Percentiles rank a stretch among this genome's conserved stretches.
Conservation (phyloP, 2,329 filamentous ascomycete genomes). For the Exophiala spinifera region DNA sequence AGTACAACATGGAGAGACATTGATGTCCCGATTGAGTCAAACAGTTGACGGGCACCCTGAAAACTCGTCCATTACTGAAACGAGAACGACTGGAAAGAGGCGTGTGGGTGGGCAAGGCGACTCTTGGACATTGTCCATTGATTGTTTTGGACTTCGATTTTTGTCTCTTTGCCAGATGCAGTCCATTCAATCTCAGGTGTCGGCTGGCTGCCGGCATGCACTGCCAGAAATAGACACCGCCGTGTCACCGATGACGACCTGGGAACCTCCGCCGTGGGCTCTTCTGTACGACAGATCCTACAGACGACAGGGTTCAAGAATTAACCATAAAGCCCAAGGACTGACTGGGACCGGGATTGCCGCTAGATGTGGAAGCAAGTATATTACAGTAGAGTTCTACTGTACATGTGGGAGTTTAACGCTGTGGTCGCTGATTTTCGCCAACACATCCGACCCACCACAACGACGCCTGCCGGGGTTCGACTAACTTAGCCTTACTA, state of each 20-base stretch:
- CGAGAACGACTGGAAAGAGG: not conserved
- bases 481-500: not conserved
- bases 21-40: constrained; percentile 8
- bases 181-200: constrained; percentile 17
- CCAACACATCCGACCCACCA: not conserved
- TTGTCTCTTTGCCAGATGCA: constrained; percentile 1
- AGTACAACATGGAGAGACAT: constrained; percentile 23
- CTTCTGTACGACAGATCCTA: constrained; percentile 17
- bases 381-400: not conserved
- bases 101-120: too few relatives aligned
- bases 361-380: not conserved
- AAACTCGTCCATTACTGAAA: too few relatives aligned
- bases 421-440: not conserved
- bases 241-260: constrained; percentile 22
- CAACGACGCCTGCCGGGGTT: not conserved
- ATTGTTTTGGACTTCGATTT: not conserved
- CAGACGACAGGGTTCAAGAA: not conserved
- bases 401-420: not conserved
- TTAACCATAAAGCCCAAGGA: not conserved
- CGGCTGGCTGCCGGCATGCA: constrained; percentile 14
- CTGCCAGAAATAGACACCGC: constrained; percentile 22
- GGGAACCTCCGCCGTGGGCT: constrained; percentile 23
- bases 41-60: constrained; percentile 3
- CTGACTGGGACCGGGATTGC: not conserved
- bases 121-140: too few relatives aligned